Conservation (phyloP, 2,329 filamentous ascomycete species). For the Fusarium sp. region DNA sequence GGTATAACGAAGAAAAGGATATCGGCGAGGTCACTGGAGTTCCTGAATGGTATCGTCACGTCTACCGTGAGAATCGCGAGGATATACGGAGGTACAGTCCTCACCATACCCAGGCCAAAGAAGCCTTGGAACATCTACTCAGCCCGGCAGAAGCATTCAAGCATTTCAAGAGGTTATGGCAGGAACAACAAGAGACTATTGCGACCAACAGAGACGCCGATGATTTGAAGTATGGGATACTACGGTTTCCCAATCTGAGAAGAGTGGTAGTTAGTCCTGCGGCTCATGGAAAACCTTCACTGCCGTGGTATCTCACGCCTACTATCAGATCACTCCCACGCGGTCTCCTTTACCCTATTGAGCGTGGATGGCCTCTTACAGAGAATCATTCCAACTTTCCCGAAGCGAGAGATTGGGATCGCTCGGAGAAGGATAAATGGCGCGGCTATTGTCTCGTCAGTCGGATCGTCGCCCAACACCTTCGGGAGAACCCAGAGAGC, state of each 20-base stretch:
- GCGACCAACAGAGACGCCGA: constrained; percentile 38
- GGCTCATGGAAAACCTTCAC: constrained; percentile 48
- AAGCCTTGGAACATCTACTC: not conserved
- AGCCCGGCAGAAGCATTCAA: constrained; percentile 29
- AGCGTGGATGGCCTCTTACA: constrained; percentile 38
- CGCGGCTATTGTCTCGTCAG: constrained; percentile 45
- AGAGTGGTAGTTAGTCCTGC: constrained; percentile 51
- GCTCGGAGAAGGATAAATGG: constrained; percentile 20
- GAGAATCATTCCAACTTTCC: not conserved
- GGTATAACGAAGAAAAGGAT: not conserved
- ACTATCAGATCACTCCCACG: not conserved
- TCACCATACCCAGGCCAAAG: not conserved
- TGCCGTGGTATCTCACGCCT: constrained; percentile 49
- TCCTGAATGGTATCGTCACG: not conserved
- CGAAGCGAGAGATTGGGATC: not conserved
- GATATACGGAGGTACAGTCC: not conserved
- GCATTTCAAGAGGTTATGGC: constrained; percentile 46
- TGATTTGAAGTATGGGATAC: constrained; percentile 43
- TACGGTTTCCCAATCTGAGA: constrained; percentile 46
- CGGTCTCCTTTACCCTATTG: constrained; percentile 51
- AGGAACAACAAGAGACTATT: constrained; percentile 46
- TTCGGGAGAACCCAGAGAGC: not conserved
- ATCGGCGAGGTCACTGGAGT: not conserved
- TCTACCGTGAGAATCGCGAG: not conserved
- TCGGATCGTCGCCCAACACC: constrained; percentile 36